Conservation (phyloP, 495 filamentous ascomycete genomes). For the Talaromyces ruber region DNA sequence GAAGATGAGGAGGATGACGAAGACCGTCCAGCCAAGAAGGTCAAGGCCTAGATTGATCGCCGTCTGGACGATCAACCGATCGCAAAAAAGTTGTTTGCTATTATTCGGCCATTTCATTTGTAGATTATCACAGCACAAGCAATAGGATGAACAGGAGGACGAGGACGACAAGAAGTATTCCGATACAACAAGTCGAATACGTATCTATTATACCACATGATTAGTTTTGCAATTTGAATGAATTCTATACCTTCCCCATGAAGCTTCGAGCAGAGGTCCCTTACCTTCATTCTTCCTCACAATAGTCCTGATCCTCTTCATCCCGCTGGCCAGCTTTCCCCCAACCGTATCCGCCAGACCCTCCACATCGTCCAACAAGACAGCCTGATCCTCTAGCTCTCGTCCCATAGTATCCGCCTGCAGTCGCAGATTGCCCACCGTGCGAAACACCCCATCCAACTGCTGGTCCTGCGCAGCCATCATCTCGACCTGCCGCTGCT, state of each 20-base stretch:
- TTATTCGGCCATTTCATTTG: neutral
- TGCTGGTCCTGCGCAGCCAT: slow-evolving; percentile 94
- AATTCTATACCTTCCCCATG: neutral
- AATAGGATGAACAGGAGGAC: slow-evolving; percentile 74
- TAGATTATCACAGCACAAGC: slow-evolving; percentile 41
- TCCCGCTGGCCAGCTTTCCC: slow-evolving; percentile 72
- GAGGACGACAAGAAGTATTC: slow-evolving; percentile 72
- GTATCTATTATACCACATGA: slow-evolving; percentile 45
- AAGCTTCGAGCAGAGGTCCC: slow-evolving; percentile 7
- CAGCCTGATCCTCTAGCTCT: slow-evolving; percentile 87
- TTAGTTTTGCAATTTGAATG: slow-evolving; percentile 6
- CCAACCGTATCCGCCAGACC: slow-evolving; percentile 76
- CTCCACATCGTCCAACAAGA: slow-evolving; percentile 75
- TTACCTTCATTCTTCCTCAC: slow-evolving; percentile 88
- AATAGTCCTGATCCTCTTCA: slow-evolving; percentile 76
- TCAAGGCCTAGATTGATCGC: slow-evolving; percentile 22
- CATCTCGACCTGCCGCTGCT: slow-evolving; percentile 81
- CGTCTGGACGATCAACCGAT: neutral
- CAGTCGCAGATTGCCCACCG: slow-evolving; percentile 78
- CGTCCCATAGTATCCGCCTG: slow-evolving; percentile 94
- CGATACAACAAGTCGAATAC: slow-evolving; percentile 89
- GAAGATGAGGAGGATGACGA: slow-evolving; percentile 14
- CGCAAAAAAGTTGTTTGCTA: neutral
- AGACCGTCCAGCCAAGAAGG: slow-evolving; percentile 35
- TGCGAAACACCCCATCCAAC: slow-evolving; percentile 84